Base-by-base conservation (phyloP, 2,329 filamentous ascomycete genomes). In the Beauveria sp. region DNA sequence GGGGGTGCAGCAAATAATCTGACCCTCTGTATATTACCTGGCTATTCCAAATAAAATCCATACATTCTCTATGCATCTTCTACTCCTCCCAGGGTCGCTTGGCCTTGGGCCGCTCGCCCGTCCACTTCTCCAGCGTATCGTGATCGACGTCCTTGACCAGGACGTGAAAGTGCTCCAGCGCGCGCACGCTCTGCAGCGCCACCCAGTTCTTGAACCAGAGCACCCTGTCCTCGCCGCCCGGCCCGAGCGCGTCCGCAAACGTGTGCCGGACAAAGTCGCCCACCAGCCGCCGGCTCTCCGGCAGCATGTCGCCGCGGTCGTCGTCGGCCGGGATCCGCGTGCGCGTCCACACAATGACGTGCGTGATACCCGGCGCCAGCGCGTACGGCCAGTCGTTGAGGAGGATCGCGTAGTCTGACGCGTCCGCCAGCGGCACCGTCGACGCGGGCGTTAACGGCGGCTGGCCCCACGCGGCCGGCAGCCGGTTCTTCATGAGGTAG, bases 181-280 rank as follows among this genome's bases (percentile, higher is more conserved):
- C 84, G 67, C 92, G 85, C 47, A 97, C 89, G 67, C 90, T 96
- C 78, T 97, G 96, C 70, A 97, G 76, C 28, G 86, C 85, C 63
- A 85, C 86, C 92, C 92, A 96, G 68, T 97, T 97, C 81, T 93
- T 96, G 76, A 97, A 97, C 91, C 92, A 97, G 63, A 92, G 71
- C 50, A 88, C 84, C 54, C 75, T 77, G 6, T 79, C 74, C 61
- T 75, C 73, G n/a, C 79, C 80, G 3, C 73, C 76, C 0, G 73
- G 71, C 0, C 79, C 80, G 14, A 90, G 75, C 34, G 73, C 75
- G n/a, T 81, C 77, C 40, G 82, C 76, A 70, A 97, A 97, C 18
- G 81, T 87, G 64, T 77, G 79, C 65, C 83, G 74, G 37, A 96
- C 86, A 71, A 90, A 97, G 10, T 79, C 78, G 52, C 85, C 80